Evolutionary conservation across 331 rosid species (phyloP), one percentile per base, ranked within the genome.

Genomic region (Quercus phellos): DNA sequence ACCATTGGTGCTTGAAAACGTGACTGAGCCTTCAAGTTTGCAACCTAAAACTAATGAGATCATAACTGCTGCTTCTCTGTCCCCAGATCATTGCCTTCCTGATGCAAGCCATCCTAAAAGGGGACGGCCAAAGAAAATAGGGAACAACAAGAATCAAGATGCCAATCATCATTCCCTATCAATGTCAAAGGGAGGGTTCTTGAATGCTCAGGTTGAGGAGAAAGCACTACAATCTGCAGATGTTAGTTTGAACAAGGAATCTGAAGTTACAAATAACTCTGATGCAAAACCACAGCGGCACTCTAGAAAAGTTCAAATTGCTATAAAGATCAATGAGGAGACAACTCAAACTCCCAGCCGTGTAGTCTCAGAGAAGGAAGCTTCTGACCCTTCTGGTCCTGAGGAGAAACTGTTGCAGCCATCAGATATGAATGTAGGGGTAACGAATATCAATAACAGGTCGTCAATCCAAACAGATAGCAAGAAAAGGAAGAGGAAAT

Each of bases 41-140:
- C 74, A 77, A 80, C 70, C 56, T 32, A 68, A 84, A 83, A 24
- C 53, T 29, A 86, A 68, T 29, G 32, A 75, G 79, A 79, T 70
- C 58, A 6, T 24, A 2, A 72, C 75, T 73, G 72, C 24, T 71
- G 53, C 72, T 51, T 18, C 72, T 16, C 74, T 64, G 18, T 42
- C 46, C 4, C n/a, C 22, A 53, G 26, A 81, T 53, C 67, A 74
- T 61, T 53, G 42, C 27, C 73, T 53, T 71, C 81, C 35, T 73
- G 69, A 83, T 4, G 75, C 27, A 78, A 64, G 74, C 46, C 71
- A 9, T 51, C 26, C 69, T 77, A 83, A 70, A 84, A 84, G 76
- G 79, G 76, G 91, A 54, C 70, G 71, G 4, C 77, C 78, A 53
- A 88, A 82, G 90, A 88, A 84, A 83, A 74, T 58, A 70, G 79